Evolutionary conservation across 2,329 filamentous ascomycete genomes (phyloP).

Genomic region (Daldinia sp.): DNA sequence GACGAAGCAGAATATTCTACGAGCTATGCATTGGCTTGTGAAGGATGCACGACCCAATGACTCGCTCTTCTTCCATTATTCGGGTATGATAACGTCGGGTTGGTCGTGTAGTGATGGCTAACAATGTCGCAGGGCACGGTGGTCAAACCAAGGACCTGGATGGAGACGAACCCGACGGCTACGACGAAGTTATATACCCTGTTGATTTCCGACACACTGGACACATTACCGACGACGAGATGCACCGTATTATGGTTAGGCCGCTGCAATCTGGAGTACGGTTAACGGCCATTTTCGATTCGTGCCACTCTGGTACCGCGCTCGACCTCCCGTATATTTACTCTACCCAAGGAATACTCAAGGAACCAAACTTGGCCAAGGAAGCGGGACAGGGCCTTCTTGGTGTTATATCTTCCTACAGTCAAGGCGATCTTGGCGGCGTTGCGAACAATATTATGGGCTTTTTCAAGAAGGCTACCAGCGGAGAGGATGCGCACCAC

Average conservation of each 20-base stretch:
- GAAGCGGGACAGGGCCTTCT: conserved; percentile 80
- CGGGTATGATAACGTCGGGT: conserved; percentile 65
- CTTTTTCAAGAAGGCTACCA: conserved; percentile 88
- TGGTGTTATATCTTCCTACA: conserved; percentile 80
- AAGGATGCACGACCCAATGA: conserved; percentile 94
- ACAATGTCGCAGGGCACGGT: conserved; percentile 69
- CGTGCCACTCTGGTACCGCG: conserved; percentile 82
- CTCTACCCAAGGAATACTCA: conserved; percentile 82
- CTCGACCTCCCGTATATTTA: conserved; percentile 84
- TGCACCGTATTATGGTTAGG: conserved; percentile 81
- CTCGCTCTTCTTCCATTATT: conserved; percentile 97
- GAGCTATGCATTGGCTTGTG: conserved; percentile 98
- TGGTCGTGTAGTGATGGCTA: conserved; percentile 27
- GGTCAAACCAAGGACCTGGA: conserved; percentile 80
- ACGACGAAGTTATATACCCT: conserved; percentile 83
- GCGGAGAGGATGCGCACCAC: conserved; percentile 80
- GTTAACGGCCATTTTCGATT: conserved; percentile 84
- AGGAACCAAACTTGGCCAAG: conserved; percentile 84
- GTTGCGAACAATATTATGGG: conserved; percentile 84
- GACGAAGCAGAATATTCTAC: conserved; percentile 92
- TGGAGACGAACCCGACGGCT: conserved; percentile 82
- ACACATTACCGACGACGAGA: conserved; percentile 82
- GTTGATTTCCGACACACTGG: conserved; percentile 77
- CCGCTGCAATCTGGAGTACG: conserved; percentile 86
- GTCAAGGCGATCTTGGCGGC: conserved; percentile 83